Evolutionary conservation across 306 rosid genomes (phyloP).

Genomic region (Prunus salicina): DNA sequence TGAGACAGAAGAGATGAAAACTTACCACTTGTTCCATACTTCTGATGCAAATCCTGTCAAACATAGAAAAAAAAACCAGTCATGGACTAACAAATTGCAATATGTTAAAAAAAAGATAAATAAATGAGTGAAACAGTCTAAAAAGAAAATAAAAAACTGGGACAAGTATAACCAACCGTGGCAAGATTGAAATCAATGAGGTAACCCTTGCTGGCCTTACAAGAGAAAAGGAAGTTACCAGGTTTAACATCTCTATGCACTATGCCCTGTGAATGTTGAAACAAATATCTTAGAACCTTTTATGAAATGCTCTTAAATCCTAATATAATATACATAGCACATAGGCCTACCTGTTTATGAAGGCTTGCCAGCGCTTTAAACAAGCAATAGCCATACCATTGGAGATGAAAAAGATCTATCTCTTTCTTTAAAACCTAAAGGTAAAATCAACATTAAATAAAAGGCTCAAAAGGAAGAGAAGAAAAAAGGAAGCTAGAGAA

Average conservation of each 20-base stretch:
- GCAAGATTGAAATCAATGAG: slow-evolving; percentile 93
- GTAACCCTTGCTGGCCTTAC: slow-evolving; percentile 67
- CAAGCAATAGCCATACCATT: slow-evolving; percentile 85
- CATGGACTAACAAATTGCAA: slow-evolving; percentile 3
- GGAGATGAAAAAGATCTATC: slow-evolving; percentile 58
- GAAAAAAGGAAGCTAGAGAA: not conserved
- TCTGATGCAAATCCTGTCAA: slow-evolving; percentile 50
- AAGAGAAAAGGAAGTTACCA: slow-evolving; percentile 90
- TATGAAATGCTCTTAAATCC: not conserved
- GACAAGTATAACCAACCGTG: slow-evolving; percentile 48
- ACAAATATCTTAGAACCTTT: slow-evolving; percentile 9
- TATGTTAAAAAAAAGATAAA: not conserved
- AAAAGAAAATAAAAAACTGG: not conserved
- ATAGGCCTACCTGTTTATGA: slow-evolving; percentile 71
- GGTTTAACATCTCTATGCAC: slow-evolving; percentile 87
- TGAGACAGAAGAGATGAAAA: not conserved
- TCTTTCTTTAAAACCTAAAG: slow-evolving; percentile 77
- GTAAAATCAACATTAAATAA: slow-evolving; percentile 14
- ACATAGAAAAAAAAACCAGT: slow-evolving; percentile 16
- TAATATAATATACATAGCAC: not conserved
- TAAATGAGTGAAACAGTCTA: slow-evolving; percentile 7
- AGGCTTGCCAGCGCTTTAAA: slow-evolving; percentile 72
- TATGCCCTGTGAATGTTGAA: slow-evolving; percentile 54
- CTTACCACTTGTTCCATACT: slow-evolving; percentile 31
- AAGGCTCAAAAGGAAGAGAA: not conserved